Evolutionary conservation across 495 filamentous ascomycete species (phyloP).

Genomic region (Amniculicola lignicola): DNA sequence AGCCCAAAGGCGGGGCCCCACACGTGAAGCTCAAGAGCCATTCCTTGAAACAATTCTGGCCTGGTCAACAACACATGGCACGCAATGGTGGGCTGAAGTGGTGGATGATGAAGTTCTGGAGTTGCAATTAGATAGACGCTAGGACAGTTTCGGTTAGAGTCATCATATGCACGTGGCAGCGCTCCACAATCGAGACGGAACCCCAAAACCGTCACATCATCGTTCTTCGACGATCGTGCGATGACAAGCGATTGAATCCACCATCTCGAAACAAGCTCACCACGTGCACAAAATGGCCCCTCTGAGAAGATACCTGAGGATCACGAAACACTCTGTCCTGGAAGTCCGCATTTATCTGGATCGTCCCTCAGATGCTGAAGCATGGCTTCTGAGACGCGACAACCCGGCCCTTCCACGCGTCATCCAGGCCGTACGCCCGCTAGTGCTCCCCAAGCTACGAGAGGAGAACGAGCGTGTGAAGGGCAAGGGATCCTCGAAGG

Average conservation of each 20-base stretch:
- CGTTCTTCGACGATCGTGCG: too few relatives aligned
- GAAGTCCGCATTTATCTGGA: constrained; percentile 96
- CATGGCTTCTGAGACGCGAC: constrained; percentile 76
- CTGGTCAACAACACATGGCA: too few relatives aligned
- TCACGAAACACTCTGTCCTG: constrained; percentile 84
- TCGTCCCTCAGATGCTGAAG: constrained; percentile 69
- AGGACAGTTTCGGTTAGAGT: too few relatives aligned
- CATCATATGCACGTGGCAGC: too few relatives aligned
- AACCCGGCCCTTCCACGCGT: constrained; percentile 74
- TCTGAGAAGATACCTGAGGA: constrained; percentile 76
- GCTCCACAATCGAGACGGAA: too few relatives aligned
- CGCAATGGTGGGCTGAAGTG: too few relatives aligned
- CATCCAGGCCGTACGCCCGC: constrained; percentile 75
- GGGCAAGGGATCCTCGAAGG: constrained; percentile 55
- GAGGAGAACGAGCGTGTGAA: constrained; percentile 75
- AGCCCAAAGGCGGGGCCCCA: constrained; percentile 88
- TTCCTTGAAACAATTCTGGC: too few relatives aligned
- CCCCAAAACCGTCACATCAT: too few relatives aligned
- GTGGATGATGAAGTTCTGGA: too few relatives aligned
- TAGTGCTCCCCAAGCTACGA: constrained; percentile 82
- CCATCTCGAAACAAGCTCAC: too few relatives aligned
- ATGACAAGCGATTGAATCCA: too few relatives aligned
- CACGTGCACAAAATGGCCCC: constrained; percentile 81
- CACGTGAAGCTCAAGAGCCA: constrained; percentile 77
- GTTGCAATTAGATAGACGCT: too few relatives aligned